Evolutionary conservation across 176 grass and related monocot genomes (phyloP), one percentile per base, ranked within the genome.

Genomic region (maize (Zea mays)): DNA sequence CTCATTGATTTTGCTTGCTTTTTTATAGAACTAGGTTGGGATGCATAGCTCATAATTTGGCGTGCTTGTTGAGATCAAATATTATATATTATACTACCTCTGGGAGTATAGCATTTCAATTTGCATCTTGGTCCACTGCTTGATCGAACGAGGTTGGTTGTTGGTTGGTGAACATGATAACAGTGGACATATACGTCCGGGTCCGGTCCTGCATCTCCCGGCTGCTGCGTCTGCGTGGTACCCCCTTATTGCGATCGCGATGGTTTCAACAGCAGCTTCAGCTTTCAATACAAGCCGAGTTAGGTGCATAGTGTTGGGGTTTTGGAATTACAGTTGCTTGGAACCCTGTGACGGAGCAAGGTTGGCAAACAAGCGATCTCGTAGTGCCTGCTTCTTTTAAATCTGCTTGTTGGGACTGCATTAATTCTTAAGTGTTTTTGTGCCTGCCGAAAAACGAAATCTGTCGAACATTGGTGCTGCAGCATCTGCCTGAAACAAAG

Each of bases 151-250:
- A 46, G 65, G 57, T 77, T 71, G 60, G 48, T 88, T 64, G 54
- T 47, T 57, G 72, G 48, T 88, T 57, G 54, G 64, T 64, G 72
- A 62, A 13, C 82, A 57, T 74, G 72, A 61, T 45, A 13, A 15
- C 8, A 74, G 13, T 8, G 62, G 68, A 50, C 58, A 62, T 75
- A 60, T 67, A 39, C 47, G 34, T 47, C 17, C 48, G 46, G 72
- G 34, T 47, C 17, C 48, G 46, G 72, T 37, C 60, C 57, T 61
- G 54, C 37, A 19, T 15, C 40, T 45, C 70, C 34, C 3, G 11
- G 2, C 45, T 57, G 43, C 33, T 51, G 8, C 20, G 16, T 20
- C 33, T 51, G 8, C 20, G 16, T 20, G 44, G 0, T 78, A 5
- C 15, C 56, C 56, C 17, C 10, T 9, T 56, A 2, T 5, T 61